A percentile compares a stretch with the other conserved stretches of the same genome.
Evolutionary conservation across 345 rosid species (phyloP).

Genomic region (Aethionema arabicum): DNA sequence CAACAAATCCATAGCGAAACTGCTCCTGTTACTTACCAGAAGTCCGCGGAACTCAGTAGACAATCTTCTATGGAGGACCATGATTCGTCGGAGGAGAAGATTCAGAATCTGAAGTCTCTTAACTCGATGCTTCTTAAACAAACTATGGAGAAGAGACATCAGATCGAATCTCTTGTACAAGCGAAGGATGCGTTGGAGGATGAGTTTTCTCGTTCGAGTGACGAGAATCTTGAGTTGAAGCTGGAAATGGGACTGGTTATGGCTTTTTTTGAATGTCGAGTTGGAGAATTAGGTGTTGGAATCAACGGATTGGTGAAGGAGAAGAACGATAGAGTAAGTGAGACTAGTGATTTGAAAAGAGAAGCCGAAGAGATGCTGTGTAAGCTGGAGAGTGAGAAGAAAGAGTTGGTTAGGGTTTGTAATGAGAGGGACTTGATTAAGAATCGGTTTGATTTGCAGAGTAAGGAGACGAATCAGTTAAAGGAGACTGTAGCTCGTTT

Average conservation of each 20-base stretch:
- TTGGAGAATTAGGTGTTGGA: slow-evolving; percentile 42
- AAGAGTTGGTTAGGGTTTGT: slow-evolving; percentile 32
- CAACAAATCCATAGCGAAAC: slow-evolving; percentile 14
- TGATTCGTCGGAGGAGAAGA: slow-evolving; percentile 44
- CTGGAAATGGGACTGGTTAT: slow-evolving; percentile 48
- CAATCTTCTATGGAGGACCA: slow-evolving; percentile 43
- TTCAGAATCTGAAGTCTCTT: slow-evolving; percentile 58
- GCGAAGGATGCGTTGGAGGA: slow-evolving; percentile 50
- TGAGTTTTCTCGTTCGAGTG: slow-evolving; percentile 44
- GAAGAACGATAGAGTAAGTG: slow-evolving; percentile 43
- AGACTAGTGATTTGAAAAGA: slow-evolving; percentile 44
- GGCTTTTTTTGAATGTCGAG: slow-evolving; percentile 45
- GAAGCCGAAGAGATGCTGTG: slow-evolving; percentile 39
- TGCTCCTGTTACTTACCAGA: slow-evolving; percentile 12
- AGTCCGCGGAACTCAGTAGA: slow-evolving; percentile 24
- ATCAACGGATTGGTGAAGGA: slow-evolving; percentile 38
- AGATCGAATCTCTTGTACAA: slow-evolving; percentile 52
- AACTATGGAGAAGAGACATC: slow-evolving; percentile 53
- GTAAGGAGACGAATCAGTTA: slow-evolving; percentile 41
- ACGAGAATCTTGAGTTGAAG: slow-evolving; percentile 45
- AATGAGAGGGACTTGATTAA: slow-evolving; percentile 52
- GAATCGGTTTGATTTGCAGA: slow-evolving; percentile 39
- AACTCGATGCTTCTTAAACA: slow-evolving; percentile 63
- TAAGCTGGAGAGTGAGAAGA: slow-evolving; percentile 46
- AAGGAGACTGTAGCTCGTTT: slow-evolving; percentile 40